Conservation (phyloP, 768 basidiomycete genomes). For the Tricholoma matsutake region DNA sequence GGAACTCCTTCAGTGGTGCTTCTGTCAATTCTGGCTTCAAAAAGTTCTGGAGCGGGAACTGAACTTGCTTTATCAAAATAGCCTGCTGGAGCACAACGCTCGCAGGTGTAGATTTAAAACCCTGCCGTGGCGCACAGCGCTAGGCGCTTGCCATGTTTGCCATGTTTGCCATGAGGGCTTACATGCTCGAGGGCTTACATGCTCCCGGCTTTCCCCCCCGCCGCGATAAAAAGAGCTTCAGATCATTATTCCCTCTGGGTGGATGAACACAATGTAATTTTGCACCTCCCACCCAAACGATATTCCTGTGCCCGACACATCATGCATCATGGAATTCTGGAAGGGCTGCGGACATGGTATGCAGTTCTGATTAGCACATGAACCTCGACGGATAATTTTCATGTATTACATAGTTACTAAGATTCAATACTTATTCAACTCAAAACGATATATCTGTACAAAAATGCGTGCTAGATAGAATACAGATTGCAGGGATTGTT, state of each 20-base stretch:
- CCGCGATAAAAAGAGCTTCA: not conserved
- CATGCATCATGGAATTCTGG: not conserved
- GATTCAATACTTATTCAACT: not conserved
- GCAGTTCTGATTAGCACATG: not conserved
- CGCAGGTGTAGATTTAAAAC: not conserved
- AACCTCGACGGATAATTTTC: not conserved
- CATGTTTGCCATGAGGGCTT: too few species aligned
- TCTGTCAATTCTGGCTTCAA: constrained; percentile 14
- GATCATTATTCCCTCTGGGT: not conserved
- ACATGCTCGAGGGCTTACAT: too few species aligned
- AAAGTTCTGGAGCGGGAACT: constrained; percentile 12
- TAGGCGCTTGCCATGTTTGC: not conserved
- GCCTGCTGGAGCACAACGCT: constrained; percentile 9
- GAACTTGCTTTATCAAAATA: not conserved
- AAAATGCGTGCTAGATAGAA: constrained; percentile 10
- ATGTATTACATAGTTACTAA: not conserved
- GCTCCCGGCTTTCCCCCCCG: not conserved
- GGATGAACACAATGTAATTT: not conserved
- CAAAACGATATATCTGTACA: not conserved
- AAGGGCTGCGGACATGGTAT: not conserved
- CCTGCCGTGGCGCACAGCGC: not conserved
- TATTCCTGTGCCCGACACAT: too few species aligned
- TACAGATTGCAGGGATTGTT: constrained; percentile 60
- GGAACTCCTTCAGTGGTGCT: constrained; percentile 7
- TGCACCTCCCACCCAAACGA: not conserved